Evolutionary conservation across 1,284 basidiomycete genomes (phyloP), one percentile per base, ranked within the genome.

Genomic region (Marasmius sp.): DNA sequence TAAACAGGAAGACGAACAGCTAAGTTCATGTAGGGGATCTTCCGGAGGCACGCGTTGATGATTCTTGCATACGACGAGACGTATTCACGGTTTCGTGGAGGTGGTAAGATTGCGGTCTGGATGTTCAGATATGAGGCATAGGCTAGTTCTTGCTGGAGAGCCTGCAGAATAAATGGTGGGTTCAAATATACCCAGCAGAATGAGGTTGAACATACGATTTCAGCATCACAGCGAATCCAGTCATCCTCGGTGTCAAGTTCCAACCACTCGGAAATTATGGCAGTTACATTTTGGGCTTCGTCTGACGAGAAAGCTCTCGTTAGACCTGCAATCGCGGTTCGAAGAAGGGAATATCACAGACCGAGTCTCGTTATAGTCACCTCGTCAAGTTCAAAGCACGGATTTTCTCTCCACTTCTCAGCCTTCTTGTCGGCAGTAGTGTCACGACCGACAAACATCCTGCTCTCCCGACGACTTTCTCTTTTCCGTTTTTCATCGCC

Each of bases 161-260:
- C 97, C 94, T 96, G 68, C 27, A 27, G 27, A 27, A 5, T 27
- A 27, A 22, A 36, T 6, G 43, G 7, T 20, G 43, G 45, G 37
- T 20, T 34, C 3, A 47, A 33, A 54, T 10, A 50, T 33, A 8
- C 16, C 20, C 27, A 36, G 27, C n/a, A 57, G 7, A n/a, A 20
- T 36, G 33, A 22, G 22, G 61, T 22, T 48, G 34, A 11, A 61
- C 89, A 74, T 74, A 95, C 94, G 61, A 97, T 90, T 77, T 98
- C 97, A 57, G 95, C 92, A 72, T 99, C 97, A 69, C 97, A 93
- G 51, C 97, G 87, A 62, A 99, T 91, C 79, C 96, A 96, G 71
- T 96, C 94, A 75, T 98, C 95, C 1, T 85, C 79, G 11, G 94
- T 90, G 77, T 99, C 97, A 47, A 99, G 82, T 74, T 98, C 94